These are phyloP conservation scores for Eutrema heterophyllum DNA, from an alignment of 345 rosid genomes.

Conservation along the genomic window DNA sequence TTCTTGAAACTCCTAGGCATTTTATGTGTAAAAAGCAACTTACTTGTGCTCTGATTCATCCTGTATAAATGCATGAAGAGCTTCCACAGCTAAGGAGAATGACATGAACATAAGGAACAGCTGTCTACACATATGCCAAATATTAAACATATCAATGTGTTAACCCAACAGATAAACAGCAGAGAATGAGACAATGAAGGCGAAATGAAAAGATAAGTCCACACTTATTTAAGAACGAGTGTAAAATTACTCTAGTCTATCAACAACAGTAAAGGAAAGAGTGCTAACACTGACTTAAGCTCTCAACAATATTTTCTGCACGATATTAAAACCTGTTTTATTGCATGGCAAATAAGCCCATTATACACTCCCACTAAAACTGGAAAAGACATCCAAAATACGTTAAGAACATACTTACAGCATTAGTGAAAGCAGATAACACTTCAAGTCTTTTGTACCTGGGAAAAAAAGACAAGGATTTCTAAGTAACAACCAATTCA, in stretches of 20 bases:
- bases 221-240: not conserved
- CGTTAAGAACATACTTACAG: conserved; percentile 55
- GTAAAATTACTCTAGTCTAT: not conserved
- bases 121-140: conserved; percentile 93
- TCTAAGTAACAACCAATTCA: not conserved
- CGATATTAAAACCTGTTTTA: not conserved
- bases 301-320: not conserved
- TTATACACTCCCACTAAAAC: not conserved
- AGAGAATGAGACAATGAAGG: not conserved
- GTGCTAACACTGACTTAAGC: not conserved
- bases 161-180: conserved; percentile 24
- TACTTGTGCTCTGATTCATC: conserved; percentile 99
- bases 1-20: not conserved
- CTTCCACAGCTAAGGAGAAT: conserved; percentile 96
- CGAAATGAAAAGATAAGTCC: not conserved
- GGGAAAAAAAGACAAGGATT: not conserved
- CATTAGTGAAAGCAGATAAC: conserved; percentile 91
- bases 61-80: conserved; percentile 97
- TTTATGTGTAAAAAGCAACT: conserved; percentile 26
- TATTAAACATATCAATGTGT: conserved; percentile 40
- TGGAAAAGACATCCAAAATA: conserved; percentile 7
- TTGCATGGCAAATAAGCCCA: not conserved
- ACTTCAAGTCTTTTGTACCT: conserved; percentile 96
- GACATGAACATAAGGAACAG: conserved; percentile 99
- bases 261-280: conserved; percentile 3